phyloP scores from a whole-genome alignment of 2,329 filamentous ascomycete species.

The Trichophyton benhamiae region DNA sequence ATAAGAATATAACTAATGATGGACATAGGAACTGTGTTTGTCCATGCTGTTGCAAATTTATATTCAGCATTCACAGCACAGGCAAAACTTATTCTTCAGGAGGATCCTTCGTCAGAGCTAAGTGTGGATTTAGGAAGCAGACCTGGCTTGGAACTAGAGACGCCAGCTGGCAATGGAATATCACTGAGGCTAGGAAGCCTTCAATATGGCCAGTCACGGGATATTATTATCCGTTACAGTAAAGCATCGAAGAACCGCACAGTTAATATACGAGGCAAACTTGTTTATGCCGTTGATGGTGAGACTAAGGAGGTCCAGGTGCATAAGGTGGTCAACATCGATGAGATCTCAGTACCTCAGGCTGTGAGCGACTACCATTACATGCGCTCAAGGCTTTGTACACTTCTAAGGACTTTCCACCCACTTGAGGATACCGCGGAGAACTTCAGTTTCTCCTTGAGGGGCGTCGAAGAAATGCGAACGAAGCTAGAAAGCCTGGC shows the following conservation, averaged over 20 bases:
- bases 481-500: constrained; percentile 24
- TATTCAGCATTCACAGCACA: constrained; percentile 46
- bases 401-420: constrained; percentile 38
- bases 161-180: constrained; percentile 20
- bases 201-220: constrained; percentile 50
- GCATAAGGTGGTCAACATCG: neutral
- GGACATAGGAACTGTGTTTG: constrained; percentile 41
- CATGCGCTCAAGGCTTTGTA: constrained; percentile 40
- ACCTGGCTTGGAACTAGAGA: constrained; percentile 26
- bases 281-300: constrained; percentile 14
- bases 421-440: constrained; percentile 29
- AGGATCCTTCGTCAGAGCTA: constrained; percentile 13
- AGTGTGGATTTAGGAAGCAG: constrained; percentile 17
- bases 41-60: constrained; percentile 50
- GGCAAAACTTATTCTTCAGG: constrained; percentile 32
- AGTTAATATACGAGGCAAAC: constrained; percentile 19
- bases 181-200: constrained; percentile 34
- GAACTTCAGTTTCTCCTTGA: constrained; percentile 19
- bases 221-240: constrained; percentile 38
- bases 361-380: constrained; percentile 37
- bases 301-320: constrained; percentile 2
- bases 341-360: neutral
- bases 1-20: neutral
- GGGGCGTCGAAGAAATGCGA: constrained; percentile 6
- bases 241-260: constrained; percentile 12